phyloP scores from a whole-genome alignment of 352 stramenopile genomes.

The Pythium guiyangense region DNA sequence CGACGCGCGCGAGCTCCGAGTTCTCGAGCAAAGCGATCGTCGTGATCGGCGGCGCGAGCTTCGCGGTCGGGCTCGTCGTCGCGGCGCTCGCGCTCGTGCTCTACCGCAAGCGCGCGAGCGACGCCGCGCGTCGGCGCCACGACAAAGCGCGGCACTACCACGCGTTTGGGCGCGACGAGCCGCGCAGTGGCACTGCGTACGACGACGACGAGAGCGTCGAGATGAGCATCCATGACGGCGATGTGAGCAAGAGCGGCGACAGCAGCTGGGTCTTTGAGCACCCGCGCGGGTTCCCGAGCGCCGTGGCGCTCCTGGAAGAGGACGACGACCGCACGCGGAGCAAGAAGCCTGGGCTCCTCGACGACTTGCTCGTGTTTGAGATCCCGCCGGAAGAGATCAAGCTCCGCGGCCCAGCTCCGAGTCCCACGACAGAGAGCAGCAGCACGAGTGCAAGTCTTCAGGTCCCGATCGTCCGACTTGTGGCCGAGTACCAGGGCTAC shows the following conservation, averaged over 20 bases:
- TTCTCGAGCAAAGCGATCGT: conserved; percentile 45
- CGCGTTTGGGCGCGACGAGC: conserved; percentile 22
- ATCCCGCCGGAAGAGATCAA: conserved; percentile 66
- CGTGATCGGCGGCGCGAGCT: conserved; percentile 48
- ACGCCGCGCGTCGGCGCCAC: conserved; percentile 16
- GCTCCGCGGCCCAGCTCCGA: conserved; percentile 30
- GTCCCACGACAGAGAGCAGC: conserved; percentile 1
- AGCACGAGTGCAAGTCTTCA: conserved; percentile 12
- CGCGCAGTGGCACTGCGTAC: conserved; percentile 21
- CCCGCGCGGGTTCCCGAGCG: conserved; percentile 22
- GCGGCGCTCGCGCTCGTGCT: conserved; percentile 31
- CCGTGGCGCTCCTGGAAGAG: conserved; percentile 62
- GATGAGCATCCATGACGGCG: too few species aligned
- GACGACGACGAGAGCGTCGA: conserved; percentile 31
- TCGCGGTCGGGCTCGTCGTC: conserved; percentile 36
- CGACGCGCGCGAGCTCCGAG: too few species aligned
- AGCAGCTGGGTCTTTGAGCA: conserved; percentile 54
- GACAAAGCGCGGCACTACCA: conserved; percentile 26
- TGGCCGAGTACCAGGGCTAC: conserved; percentile 67
- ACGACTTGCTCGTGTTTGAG: conserved; percentile 73
- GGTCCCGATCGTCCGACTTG: conserved; percentile 25
- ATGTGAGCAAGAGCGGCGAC: conserved; percentile 25
- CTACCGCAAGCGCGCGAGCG: conserved; percentile 26
- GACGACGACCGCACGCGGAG: conserved; percentile 24
- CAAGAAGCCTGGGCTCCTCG: conserved; percentile 44